Evolutionary conservation across 148 eudicot genomes (phyloP), one percentile per base, ranked within the genome.

Genomic region (Arbutus unedo): DNA sequence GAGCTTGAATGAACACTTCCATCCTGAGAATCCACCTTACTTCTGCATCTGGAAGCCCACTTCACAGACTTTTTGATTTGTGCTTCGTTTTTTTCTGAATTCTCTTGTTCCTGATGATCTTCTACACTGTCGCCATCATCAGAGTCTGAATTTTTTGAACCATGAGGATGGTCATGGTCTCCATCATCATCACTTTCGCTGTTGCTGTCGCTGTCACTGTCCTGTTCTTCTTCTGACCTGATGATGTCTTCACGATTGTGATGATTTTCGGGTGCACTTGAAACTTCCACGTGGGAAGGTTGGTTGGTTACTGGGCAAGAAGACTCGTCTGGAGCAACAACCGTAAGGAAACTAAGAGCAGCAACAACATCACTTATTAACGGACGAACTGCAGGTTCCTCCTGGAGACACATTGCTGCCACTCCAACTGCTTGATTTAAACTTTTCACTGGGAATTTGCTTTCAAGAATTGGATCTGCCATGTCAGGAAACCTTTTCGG

Each of bases 401-500:
- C 96, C 76, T 95, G 93, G 14, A 95, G 92, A 81, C 98, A 93
- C 96, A 92, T 95, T 18, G 94, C 95, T 19, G 93, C 95, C 3
- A 93, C 89, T 55, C 94, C 98, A 18, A 95, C 92, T n/a, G 94
- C 97, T 86, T 95, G 97, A 85, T 95, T 93, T 81, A 95, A 80
- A 66, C 89, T 85, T 56, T 85, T 92, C 51, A 84, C 83, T 0
- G 94, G 91, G 60, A 87, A 92, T 45, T 86, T 83, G 2, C 82
- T 87, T 4, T 87, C 79, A 14, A 93, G 87, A 43, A 87, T 84
- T 43, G 97, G 92, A 76, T 95, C 98, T 56, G 93, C 98, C 87
- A 95, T 72, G 74, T 95, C 94, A 0, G 92, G 88, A 76, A 93
- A 95, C 82, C 89, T 87, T 85, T 82, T 88, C 1, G 94, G 94